Evolutionary conservation across 1,139 yeast genomes (phyloP).

Genomic region (Candida sp.): DNA sequence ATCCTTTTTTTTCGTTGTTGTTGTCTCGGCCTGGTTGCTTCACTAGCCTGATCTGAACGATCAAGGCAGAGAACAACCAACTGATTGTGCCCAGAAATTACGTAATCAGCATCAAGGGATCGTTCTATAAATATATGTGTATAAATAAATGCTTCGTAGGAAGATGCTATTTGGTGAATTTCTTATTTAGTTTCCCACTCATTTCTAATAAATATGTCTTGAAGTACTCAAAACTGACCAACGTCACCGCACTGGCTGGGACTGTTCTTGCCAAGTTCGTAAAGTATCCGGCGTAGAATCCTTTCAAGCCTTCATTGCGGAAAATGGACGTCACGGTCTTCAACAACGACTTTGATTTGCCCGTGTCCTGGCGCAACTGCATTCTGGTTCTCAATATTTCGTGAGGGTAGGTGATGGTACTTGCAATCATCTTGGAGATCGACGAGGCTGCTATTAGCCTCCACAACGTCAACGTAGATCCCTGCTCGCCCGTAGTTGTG

Average conservation of each 20-base stretch:
- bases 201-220: slow-evolving; percentile 58
- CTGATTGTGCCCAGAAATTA: neutral
- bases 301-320: slow-evolving; percentile 73
- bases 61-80: neutral
- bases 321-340: slow-evolving; percentile 50
- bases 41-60: neutral
- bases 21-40: neutral
- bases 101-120: neutral
- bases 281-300: slow-evolving; percentile 89
- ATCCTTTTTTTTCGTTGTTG: neutral
- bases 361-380: slow-evolving; percentile 55
- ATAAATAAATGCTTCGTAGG: too few species aligned
- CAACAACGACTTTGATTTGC: slow-evolving; percentile 20
- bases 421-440: slow-evolving; percentile 86
- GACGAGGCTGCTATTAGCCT: slow-evolving; percentile 70
- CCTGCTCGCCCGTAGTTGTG: slow-evolving; percentile 19
- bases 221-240: slow-evolving; percentile 91
- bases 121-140: neutral
- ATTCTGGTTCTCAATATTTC: slow-evolving; percentile 92
- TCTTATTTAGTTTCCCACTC: slow-evolving; percentile 25
- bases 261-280: slow-evolving; percentile 90
- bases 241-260: slow-evolving; percentile 94
- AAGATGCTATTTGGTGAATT: neutral
- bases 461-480: slow-evolving; percentile 46
- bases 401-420: slow-evolving; percentile 92